Percentiles rank a stretch among this genome's conserved stretches.
Conservation (phyloP, 768 basidiomycete genomes). For the Tricholoma matsutake region DNA sequence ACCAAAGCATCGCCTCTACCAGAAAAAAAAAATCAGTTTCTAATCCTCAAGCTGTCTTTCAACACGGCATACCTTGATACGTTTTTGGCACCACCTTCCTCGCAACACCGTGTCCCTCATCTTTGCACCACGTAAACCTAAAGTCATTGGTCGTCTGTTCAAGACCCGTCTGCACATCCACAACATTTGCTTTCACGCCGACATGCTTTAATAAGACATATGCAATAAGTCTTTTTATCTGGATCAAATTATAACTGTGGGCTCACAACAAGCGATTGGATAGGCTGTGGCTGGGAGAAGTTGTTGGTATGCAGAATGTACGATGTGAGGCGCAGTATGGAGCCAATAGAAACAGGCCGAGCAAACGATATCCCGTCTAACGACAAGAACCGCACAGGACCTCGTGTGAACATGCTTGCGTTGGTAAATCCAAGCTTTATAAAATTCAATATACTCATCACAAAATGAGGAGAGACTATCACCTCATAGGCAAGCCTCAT, state of each 20-base stretch:
- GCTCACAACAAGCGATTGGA: conserved; percentile 60
- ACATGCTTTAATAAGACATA: conserved; percentile 48
- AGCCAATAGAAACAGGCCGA: conserved; percentile 81
- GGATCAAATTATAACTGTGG: not conserved
- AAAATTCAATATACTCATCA: not conserved
- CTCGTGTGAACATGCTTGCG: conserved; percentile 63
- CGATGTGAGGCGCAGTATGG: conserved; percentile 71
- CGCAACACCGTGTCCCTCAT: conserved; percentile 31
- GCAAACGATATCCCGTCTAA: conserved; percentile 79
- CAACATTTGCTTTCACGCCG: conserved; percentile 67
- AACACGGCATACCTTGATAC: conserved; percentile 49
- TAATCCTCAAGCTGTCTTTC: not conserved
- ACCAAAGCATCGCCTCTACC: conserved; percentile 80
- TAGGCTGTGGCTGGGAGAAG: conserved; percentile 34
- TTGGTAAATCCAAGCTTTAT: conserved; percentile 70
- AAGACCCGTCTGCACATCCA: conserved; percentile 61
- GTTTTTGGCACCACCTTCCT: conserved; percentile 64
- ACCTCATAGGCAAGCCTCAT: conserved; percentile 74
- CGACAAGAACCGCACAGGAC: conserved; percentile 67
- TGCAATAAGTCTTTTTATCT: not conserved
- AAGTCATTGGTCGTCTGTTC: conserved; percentile 75
- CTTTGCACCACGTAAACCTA: conserved; percentile 66
- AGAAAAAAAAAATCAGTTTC: conserved; percentile 12
- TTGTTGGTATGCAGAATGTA: conserved; percentile 59
- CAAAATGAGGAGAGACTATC: conserved; percentile 3